Conservation (phyloP, 75 land plant genomes). For the Cunninghamia lanceolata region DNA sequence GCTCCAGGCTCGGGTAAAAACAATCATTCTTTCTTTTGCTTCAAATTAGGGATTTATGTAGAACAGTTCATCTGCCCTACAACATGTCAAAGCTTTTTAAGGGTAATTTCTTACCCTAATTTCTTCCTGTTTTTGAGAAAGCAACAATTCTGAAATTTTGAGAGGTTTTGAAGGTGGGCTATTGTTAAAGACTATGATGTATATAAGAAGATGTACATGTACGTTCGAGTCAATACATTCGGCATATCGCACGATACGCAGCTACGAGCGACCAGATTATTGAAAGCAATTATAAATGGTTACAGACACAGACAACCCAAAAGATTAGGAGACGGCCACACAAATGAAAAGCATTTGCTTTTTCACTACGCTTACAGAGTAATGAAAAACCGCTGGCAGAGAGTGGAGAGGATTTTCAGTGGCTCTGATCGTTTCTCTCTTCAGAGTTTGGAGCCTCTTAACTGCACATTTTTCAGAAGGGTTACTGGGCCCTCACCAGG, state of each 20-base stretch:
- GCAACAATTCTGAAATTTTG: neutral
- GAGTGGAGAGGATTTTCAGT: no score
- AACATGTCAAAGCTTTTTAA: no score
- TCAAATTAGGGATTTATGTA: no score
- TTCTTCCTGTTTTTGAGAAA: no score
- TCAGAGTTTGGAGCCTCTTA: no score
- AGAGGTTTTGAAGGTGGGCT: conserved; percentile 50
- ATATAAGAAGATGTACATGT: conserved; percentile 26
- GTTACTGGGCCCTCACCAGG: conserved; percentile 66
- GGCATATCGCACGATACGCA: conserved; percentile 57
- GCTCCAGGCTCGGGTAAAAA: neutral
- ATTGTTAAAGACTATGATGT: conserved; percentile 55
- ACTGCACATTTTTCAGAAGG: no score
- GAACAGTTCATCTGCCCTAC: no score
- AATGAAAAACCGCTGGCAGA: no score
- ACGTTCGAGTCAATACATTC: conserved; percentile 20
- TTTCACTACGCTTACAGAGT: no score
- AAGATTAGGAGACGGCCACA: neutral
- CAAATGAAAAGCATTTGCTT: no score
- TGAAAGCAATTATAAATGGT: neutral
- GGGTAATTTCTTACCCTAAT: no score
- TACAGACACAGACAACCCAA: neutral
- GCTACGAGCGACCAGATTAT: conserved; percentile 39
- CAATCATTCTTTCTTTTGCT: neutral
- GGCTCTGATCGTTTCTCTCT: no score